Evolutionary conservation across 2,329 filamentous ascomycete genomes (phyloP).

Genomic region (Neobulgaria alba): DNA sequence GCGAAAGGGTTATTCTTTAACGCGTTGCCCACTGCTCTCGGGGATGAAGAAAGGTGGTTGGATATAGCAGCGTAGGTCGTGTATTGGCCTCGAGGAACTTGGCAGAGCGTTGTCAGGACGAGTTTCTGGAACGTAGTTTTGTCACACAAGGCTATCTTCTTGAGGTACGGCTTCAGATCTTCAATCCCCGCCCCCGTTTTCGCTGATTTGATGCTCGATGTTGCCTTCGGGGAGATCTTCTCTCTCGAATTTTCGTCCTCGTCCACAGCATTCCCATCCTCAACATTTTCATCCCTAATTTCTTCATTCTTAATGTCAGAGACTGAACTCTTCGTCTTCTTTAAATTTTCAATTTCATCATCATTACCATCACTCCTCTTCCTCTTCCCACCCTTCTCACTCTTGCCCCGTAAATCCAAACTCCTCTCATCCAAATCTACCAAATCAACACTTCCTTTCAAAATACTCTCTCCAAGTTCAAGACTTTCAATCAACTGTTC

Average conservation of each 20-base stretch:
- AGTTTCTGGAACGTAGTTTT: conserved; percentile 48
- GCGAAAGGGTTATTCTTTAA: conserved; percentile 75
- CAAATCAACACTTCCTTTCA: conserved; percentile 29
- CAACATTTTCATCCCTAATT: neutral
- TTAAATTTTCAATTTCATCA: conserved; percentile 2
- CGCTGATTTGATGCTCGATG: conserved; percentile 32
- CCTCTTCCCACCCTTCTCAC: conserved; percentile 31
- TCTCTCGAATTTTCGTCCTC: no score
- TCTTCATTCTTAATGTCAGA: no score
- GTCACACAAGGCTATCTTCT: conserved; percentile 18
- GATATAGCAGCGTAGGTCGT: conserved; percentile 73
- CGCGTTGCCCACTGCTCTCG: conserved; percentile 70
- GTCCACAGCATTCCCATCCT: neutral
- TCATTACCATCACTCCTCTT: conserved; percentile 1
- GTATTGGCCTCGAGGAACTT: conserved; percentile 66
- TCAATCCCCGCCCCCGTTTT: neutral
- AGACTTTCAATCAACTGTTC: no score
- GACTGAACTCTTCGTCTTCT: conserved; percentile 4
- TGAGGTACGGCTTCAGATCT: conserved; percentile 17
- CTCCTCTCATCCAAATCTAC: conserved; percentile 28
- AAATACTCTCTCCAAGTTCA: conserved; percentile 31
- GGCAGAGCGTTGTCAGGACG: conserved; percentile 65
- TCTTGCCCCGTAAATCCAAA: conserved; percentile 30
- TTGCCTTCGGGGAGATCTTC: no score
- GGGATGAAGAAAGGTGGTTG: conserved; percentile 57